Evolutionary conservation across 2,329 filamentous ascomycete genomes (phyloP), one percentile per base, ranked within the genome.

Genomic region (Pestalotiopsis sp.): DNA sequence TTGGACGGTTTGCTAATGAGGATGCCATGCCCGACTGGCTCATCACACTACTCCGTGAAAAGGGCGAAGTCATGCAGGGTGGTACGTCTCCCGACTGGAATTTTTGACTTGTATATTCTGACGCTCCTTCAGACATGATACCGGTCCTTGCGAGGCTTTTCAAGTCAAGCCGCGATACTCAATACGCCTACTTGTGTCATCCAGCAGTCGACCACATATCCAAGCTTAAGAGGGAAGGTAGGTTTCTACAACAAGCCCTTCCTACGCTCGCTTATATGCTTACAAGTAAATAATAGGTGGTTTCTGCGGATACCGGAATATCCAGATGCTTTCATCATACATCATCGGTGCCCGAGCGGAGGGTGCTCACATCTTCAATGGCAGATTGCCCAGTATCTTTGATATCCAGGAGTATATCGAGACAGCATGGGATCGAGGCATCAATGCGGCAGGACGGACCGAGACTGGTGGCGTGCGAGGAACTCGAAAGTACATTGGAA

Each of bases 401-500:
- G 83, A 91, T 63, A 88, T 98, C 7, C 96, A 98, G 76, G 91
- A 97, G 66, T 83, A 90, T 73, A 97, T 98, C 72, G 95, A 98
- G 78, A 81, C 83, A 17, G 95, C 94, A 0, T 98, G 95, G 95
- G 93, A 97, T 74, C 85, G 85, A 75, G 94, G 92, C 0, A 93
- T 96, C 76, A 96, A 97, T 73, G 77, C 86, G 3, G 85, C 89
- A 58, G 93, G 92, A 3, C 87, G 93, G 40, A 76, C 88, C 2
- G 94, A 98, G 79, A 98, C 94, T 0, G 95, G 95, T 2, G 94
- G 94, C 1, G 92, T 98, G 70, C 88, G 84, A 70, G 91, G 91
- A n/a, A 97, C 94, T 0, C 88, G 96, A 69, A 98, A 98, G 78
- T 98, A 96, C 76, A 98, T 98, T 73, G 95, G 95, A 17, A 98